Evolutionary conservation across 495 filamentous ascomycete genomes (phyloP).

Genomic region (Hyphodiscus hymeniophilus): DNA sequence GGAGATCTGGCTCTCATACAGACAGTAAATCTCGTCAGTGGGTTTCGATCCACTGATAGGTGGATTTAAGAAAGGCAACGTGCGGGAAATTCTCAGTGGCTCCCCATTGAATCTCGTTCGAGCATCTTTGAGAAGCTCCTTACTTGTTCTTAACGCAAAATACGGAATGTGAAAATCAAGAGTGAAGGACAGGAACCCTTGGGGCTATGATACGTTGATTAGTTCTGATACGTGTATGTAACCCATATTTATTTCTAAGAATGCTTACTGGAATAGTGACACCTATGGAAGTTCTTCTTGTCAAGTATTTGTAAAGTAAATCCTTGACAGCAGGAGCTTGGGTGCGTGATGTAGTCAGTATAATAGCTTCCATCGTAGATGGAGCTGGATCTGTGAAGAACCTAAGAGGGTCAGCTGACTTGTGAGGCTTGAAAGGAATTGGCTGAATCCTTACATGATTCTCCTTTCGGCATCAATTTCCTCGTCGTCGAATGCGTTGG

Average conservation of each 20-base stretch:
- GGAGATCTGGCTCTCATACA: slow-evolving; percentile 6
- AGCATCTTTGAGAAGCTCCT: not conserved
- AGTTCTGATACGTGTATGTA: not conserved
- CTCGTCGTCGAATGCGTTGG: not conserved
- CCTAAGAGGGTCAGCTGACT: not conserved
- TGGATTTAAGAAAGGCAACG: not conserved
- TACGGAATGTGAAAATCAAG: slow-evolving; percentile 7
- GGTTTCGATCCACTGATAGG: not conserved
- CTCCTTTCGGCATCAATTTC: slow-evolving; percentile 7
- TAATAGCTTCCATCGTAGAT: not conserved
- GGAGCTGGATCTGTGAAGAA: slow-evolving; percentile 6
- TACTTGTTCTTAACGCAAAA: not conserved
- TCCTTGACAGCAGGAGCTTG: slow-evolving; percentile 5
- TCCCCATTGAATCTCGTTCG: not conserved
- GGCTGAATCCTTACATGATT: not conserved
- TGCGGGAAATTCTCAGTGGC: not conserved
- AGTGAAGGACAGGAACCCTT: not conserved
- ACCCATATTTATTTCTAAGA: not conserved
- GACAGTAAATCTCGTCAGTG: not conserved
- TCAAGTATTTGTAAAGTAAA: slow-evolving; percentile 6
- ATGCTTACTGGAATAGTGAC: slow-evolving; percentile 5
- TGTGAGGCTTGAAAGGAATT: not conserved
- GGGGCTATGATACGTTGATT: not conserved
- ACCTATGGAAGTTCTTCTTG: not conserved
- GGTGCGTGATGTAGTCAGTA: not conserved